Base-by-base conservation (phyloP, 495 filamentous ascomycete species). In the Penicillium simplicissimum region DNA sequence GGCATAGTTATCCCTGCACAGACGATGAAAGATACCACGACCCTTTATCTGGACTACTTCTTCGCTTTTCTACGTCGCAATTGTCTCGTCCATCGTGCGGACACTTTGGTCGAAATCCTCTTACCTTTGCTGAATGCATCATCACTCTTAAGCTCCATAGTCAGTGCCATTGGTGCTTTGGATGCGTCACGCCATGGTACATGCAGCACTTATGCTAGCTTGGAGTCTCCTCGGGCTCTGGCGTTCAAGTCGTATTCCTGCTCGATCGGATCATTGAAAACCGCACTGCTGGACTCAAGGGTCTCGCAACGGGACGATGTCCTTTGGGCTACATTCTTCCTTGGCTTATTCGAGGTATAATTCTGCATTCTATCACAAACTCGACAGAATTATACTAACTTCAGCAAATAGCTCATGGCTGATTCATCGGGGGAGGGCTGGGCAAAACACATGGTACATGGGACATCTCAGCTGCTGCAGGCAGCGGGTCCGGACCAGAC, bases 381-480 rank as follows among this genome's bases (percentile, higher is more conserved):
- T 4, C 25, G 2, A 28, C n/a, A 28, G 25, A 28, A 31, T 3
- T 36, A 19, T 9, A 36, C 51, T 36, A 11, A 53, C 51, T 35
- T 11, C 1, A 17, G 14, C 4, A 4, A 3, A 53, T 36, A 53
- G 51, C n/a, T 53, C 3, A 34, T 53, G 28, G 17, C 10, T 14
- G 51, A 53, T 53, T 4, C n/a, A 17, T 34, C 51, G 3, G 51
- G 51, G 13, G 51, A 53, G 1, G 51, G 51, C 8, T 53, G 51
- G 51, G 51, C 31, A 6, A 53, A 34, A 34, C 51, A 53, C 21
- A 53, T 53, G 51, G 8, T 53, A 8, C 13, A 53, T 53, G 51
- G 51, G 10, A 53, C 51, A 34, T 36, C 51, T 34, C 28, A 15
- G 11, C 17, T 53, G 13, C 6, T 53, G 17, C 31, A 53, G 34